Percentiles rank a stretch among this genome's conserved stretches.
phyloP scores from a whole-genome alignment of 495 filamentous ascomycete species.

The Annulohypoxylon maeteangense region DNA sequence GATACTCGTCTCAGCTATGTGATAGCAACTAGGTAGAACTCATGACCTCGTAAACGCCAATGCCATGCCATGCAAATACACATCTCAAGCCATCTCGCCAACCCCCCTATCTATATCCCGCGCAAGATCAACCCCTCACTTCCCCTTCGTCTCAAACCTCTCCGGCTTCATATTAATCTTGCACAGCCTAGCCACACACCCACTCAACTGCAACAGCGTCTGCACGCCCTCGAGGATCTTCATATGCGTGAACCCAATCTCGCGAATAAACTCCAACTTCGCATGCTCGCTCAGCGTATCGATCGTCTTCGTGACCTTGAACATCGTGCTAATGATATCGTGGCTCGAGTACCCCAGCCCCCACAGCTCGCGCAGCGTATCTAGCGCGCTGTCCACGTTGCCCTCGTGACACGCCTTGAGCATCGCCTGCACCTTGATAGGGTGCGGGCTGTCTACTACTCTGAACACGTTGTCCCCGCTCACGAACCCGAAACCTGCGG shows the following conservation, averaged over 20 bases:
- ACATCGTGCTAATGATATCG: conserved; percentile 99
- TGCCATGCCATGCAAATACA: conserved; percentile 41
- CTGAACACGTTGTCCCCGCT: conserved; percentile 98
- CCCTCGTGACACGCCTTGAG: conserved; percentile 95
- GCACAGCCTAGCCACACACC: conserved; percentile 87
- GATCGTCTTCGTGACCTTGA: conserved; percentile 95
- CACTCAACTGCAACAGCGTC: conserved; percentile 90
- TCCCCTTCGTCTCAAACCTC: conserved; percentile 71
- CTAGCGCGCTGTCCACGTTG: conserved; percentile 86
- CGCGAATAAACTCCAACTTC: conserved; percentile 95
- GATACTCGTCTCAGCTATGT: conserved; percentile 9
- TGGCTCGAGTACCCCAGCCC: conserved; percentile 92
- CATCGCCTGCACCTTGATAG: conserved; percentile 98
- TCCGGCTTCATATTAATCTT: conserved; percentile 95
- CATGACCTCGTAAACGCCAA: conserved; percentile 37
- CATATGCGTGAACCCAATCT: conserved; percentile 99
- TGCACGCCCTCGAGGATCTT: conserved; percentile 96
- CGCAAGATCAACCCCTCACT: conserved; percentile 30
- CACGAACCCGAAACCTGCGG: conserved; percentile 96
- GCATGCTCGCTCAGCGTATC: conserved; percentile 89
- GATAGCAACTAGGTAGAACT: conserved; percentile 9
- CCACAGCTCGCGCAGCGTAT: conserved; percentile 92
- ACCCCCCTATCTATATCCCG: neutral
- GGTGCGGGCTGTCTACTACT: conserved; percentile 96
- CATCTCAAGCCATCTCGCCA: conserved; percentile 37